Conservation (phyloP, 139 green algal genomes). For the Volvox africanus region DNA sequence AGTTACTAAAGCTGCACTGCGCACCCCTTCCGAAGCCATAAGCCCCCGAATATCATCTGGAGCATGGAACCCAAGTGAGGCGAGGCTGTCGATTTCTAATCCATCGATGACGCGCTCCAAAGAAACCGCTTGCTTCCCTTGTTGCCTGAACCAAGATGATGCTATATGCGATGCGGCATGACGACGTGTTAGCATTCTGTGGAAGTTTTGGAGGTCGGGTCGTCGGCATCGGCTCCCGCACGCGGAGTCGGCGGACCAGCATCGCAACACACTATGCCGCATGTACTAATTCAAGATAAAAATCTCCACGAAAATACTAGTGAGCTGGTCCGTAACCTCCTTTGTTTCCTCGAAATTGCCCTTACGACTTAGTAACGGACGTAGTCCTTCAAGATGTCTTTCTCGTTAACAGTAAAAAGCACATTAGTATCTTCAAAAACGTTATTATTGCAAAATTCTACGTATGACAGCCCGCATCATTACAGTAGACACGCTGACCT, state of each 20-base stretch:
- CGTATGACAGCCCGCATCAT: too few species aligned
- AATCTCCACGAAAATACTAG: neutral
- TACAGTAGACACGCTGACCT: too few species aligned
- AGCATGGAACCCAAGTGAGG: neutral
- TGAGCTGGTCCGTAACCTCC: neutral
- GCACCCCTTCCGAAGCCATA: neutral
- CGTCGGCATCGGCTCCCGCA: neutral
- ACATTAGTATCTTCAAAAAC: too few species aligned
- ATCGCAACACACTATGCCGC: neutral
- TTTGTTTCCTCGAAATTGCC: too few species aligned
- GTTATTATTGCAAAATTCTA: too few species aligned
- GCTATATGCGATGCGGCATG: neutral
- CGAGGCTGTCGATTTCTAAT: slow-evolving; percentile 16
- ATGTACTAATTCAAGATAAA: neutral
- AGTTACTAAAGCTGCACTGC: neutral
- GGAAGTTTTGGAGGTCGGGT: neutral
- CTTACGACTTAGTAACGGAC: too few species aligned
- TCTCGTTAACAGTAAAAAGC: too few species aligned
- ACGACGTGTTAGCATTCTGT: neutral
- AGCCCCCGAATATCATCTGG: slow-evolving; percentile 13
- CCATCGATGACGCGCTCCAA: slow-evolving; percentile 24
- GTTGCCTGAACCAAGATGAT: neutral
- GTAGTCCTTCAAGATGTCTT: too few species aligned
- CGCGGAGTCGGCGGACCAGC: neutral
- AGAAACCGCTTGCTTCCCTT: neutral